Evolutionary conservation across 768 basidiomycete species (phyloP), one percentile per base, ranked within the genome.

Genomic region (Mycena rosella): DNA sequence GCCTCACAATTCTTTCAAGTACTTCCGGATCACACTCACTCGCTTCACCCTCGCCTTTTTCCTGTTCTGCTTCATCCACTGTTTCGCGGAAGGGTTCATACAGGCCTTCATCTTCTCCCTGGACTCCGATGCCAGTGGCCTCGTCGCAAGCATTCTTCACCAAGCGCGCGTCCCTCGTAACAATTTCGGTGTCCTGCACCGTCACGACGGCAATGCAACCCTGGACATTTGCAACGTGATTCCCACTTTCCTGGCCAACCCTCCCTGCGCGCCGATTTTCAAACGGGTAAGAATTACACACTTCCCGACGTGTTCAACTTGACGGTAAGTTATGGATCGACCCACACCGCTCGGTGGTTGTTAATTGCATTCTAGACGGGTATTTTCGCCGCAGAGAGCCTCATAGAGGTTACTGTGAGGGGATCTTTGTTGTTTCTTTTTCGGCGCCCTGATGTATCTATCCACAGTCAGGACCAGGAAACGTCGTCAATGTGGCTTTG

Each of bases 41-140:
- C 75, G 74, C 49, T 65, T 76, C 49, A 78, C 79, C 2, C 24
- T 72, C 24, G 65, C 76, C 0, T 81, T 81, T 63, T 77, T 81
- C 53, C 56, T 79, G 1, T 73, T 80, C 44, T 74, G 73, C 15
- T 72, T 79, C 58, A 52, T 77, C 27, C 75, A 77, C 56, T 77
- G 75, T 32, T 74, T 81, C 54, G 68, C 77, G 14, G 79, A 80
- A 52, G 79, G 75, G 7, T 63, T 74, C 63, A 67, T 82, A 34
- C 77, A 76, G 45, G 68, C 78, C 0, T 74, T 78, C 29, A 60
- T 82, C 10, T 79, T 72, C 70, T 73, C 60, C 24, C 69, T 72
- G 42, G 81, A 82, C 38, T 63, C 68, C 8, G 52, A 69, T 44
- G 76, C 77, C 36, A 68, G 59, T 30, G 45, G 60, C 14, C 52